phyloP scores from a whole-genome alignment of 371 early-diverging fungal genomes.

The Mortierella sp. region DNA sequence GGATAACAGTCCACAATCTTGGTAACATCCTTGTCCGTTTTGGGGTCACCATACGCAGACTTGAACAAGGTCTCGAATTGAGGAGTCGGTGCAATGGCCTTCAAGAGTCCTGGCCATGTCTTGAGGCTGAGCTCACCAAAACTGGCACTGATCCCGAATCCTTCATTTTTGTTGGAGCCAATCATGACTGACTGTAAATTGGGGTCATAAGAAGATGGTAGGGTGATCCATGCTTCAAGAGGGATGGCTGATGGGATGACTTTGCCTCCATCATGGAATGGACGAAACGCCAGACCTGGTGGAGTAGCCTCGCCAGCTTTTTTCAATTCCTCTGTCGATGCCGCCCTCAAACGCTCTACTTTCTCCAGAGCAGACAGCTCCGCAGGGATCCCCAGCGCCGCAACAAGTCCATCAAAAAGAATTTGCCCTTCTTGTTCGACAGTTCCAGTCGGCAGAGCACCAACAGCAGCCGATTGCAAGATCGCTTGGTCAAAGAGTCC shows the following conservation, averaged over 20 bases:
- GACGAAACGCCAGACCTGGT: background rate
- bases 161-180: conserved; percentile 35
- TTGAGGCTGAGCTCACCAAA: conserved; percentile 9
- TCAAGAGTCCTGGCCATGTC: conserved; percentile 20
- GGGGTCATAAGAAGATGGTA: conserved; percentile 23
- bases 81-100: conserved; percentile 16
- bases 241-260: conserved; percentile 12
- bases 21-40: conserved; percentile 19
- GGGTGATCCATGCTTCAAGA: background rate
- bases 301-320: background rate
- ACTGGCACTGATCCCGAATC: background rate
- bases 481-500: conserved; percentile 58
- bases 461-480: conserved; percentile 43
- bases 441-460: conserved; percentile 14
- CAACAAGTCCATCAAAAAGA: conserved; percentile 21
- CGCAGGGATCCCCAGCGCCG: conserved; percentile 22
- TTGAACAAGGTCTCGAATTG: conserved; percentile 15
- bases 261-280: conserved; percentile 21
- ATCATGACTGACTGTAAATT: conserved; percentile 32
- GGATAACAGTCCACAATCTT: background rate
- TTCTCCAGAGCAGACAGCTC: conserved; percentile 27
- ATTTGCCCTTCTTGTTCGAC: conserved; percentile 21
- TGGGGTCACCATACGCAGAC: conserved; percentile 24
- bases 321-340: conserved; percentile 12
- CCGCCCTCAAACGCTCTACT: conserved; percentile 20